These are phyloP conservation scores for Achaetomium macrosporum DNA, from an alignment of 2,329 filamentous ascomycete species.

Conservation along the genomic window DNA sequence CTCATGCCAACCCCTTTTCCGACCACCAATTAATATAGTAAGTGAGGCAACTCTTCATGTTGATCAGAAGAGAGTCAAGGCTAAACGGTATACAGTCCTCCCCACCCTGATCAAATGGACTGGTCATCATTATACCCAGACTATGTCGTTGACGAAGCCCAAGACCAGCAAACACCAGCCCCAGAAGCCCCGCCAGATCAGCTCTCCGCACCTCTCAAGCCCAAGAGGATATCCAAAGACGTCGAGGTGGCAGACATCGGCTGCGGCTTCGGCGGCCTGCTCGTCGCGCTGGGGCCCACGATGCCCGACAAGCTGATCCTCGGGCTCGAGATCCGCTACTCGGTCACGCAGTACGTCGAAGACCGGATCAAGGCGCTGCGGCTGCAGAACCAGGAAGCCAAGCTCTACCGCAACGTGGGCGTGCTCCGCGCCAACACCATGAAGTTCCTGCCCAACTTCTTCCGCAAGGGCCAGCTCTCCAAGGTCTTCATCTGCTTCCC, in stretches of 20 bases:
- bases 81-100: constrained; percentile 52
- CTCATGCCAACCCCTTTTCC: constrained; percentile 96
- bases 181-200: constrained; percentile 14
- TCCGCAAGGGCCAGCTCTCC: constrained; percentile 69
- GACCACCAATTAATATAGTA: constrained; percentile 83
- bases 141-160: constrained; percentile 45
- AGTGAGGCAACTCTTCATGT: constrained; percentile 2
- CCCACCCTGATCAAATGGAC: constrained; percentile 77
- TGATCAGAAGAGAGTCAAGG: background rate
- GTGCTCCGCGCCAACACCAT: constrained; percentile 92
- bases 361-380: constrained; percentile 81
- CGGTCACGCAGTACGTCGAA: constrained; percentile 86
- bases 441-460: constrained; percentile 99
- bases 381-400: constrained; percentile 48
- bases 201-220: constrained; percentile 17
- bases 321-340: constrained; percentile 89
- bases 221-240: constrained; percentile 51
- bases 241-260: constrained; percentile 95
- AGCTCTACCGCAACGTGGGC: constrained; percentile 75
- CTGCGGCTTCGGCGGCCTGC: constrained; percentile 88
- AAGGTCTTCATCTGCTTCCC: constrained; percentile 98
- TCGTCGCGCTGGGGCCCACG: constrained; percentile 76
- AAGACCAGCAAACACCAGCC: constrained; percentile 24
- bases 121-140: constrained; percentile 82
- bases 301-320: constrained; percentile 72